Conservation (phyloP, 1,284 basidiomycete genomes). For the Rhodotorula glutinis region DNA sequence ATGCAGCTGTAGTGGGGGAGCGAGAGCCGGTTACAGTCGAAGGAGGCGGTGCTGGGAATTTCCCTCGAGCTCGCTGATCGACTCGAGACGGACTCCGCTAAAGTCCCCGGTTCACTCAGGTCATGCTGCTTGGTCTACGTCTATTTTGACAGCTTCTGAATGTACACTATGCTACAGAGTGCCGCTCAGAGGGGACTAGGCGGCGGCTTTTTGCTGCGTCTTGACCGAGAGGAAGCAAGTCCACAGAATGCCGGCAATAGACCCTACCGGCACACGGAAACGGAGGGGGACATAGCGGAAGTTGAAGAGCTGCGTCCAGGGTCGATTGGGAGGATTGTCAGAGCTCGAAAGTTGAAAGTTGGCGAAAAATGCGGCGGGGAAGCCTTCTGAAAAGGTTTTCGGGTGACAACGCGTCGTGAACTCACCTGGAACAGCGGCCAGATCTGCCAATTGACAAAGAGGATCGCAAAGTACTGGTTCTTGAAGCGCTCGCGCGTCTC, state of each 20-base stretch:
- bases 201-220: conserved; percentile 11
- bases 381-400: too few relatives aligned
- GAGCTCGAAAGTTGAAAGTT: neutral
- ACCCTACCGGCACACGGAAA: conserved; percentile 36
- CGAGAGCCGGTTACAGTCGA: neutral
- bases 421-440: conserved; percentile 37
- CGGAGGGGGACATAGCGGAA: conserved; percentile 35
- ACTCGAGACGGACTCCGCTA: neutral
- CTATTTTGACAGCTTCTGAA: too few relatives aligned
- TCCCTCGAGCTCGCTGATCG: neutral
- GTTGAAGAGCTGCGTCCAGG: conserved; percentile 24
- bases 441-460: conserved; percentile 39
- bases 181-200: neutral
- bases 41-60: neutral
- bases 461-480: conserved; percentile 32
- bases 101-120: too few relatives aligned
- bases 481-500: conserved; percentile 29
- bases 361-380: neutral
- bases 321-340: neutral
- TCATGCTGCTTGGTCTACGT: too few relatives aligned
- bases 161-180: too few relatives aligned
- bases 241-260: conserved; percentile 22
- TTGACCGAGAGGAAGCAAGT: conserved; percentile 31
- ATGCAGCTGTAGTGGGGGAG: neutral
- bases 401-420: too few relatives aligned